phyloP scores from a whole-genome alignment of 495 filamentous ascomycete species.

The Coniosporium apollinis region DNA sequence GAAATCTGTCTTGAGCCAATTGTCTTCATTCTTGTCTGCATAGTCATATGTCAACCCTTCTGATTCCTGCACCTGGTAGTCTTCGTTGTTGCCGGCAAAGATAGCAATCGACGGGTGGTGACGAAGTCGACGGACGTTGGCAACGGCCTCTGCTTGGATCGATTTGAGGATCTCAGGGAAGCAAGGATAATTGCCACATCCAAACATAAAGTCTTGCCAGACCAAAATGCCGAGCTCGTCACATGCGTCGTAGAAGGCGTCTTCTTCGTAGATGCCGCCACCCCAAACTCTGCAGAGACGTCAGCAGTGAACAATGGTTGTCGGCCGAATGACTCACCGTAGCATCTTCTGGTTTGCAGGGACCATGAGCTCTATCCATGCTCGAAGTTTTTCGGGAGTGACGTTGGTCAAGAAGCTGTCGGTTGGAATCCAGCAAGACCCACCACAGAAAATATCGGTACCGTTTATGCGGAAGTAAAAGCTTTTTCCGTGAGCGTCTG shows the following conservation, averaged over 20 bases:
- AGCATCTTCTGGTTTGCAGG: conserved; percentile 59
- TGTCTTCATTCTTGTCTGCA: conserved; percentile 58
- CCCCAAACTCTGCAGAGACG: conserved; percentile 52
- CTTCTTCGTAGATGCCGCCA: conserved; percentile 59
- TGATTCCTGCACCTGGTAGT: conserved; percentile 75
- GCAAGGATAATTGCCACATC: conserved; percentile 63
- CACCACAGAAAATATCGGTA: conserved; percentile 24
- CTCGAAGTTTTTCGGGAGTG: conserved; percentile 16
- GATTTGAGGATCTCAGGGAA: conserved; percentile 47
- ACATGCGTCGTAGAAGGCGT: conserved; percentile 55
- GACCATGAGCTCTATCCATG: conserved; percentile 26
- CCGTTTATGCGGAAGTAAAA: conserved; percentile 26
- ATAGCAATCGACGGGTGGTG: conserved; percentile 82
- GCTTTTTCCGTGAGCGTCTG: conserved; percentile 20
- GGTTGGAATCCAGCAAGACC: conserved; percentile 26
- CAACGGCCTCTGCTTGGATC: conserved; percentile 53
- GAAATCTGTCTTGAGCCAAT: conserved; percentile 76
- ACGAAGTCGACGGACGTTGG: conserved; percentile 58
- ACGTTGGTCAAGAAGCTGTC: conserved; percentile 24
- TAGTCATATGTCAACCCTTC: conserved; percentile 33
- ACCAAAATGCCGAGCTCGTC: conserved; percentile 59
- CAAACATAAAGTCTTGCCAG: conserved; percentile 78
- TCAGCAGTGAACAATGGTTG: too few species aligned
- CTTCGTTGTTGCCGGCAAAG: conserved; percentile 86
- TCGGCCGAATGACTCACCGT: conserved; percentile 27